phyloP scores from a whole-genome alignment of 2,329 filamentous ascomycete genomes.

The Emmonsia crescens region DNA sequence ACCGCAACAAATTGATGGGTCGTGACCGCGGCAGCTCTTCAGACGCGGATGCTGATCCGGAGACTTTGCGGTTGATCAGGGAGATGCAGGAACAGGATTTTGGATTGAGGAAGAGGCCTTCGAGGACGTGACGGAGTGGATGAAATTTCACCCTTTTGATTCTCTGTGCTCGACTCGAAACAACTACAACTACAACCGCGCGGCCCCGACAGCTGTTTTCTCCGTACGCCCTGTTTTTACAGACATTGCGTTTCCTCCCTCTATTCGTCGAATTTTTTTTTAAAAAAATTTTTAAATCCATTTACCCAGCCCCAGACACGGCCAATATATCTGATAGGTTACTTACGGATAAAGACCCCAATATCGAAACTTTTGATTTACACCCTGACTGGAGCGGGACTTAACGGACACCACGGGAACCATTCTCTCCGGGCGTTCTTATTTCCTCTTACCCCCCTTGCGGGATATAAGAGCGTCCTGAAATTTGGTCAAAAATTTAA shows the following conservation, averaged over 20 bases:
- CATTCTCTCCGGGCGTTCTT: neutral
- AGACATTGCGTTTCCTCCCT: neutral
- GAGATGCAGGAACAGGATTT: constrained; percentile 38
- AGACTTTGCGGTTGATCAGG: constrained; percentile 35
- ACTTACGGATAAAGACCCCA: neutral
- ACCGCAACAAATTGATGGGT: constrained; percentile 17
- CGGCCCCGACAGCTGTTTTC: too few species aligned
- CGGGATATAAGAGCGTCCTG: neutral
- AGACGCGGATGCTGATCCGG: constrained; percentile 29
- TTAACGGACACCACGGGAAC: neutral
- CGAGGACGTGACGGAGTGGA: constrained; percentile 7
- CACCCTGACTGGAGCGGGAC: neutral
- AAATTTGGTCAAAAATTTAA: neutral
- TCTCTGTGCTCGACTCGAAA: neutral
- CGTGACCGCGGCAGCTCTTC: constrained; percentile 15
- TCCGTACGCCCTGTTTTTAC: neutral
- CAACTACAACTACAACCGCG: too few species aligned
- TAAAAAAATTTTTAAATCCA: neutral
- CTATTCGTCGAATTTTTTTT: too few species aligned
- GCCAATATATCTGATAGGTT: neutral
- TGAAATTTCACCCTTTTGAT: neutral
- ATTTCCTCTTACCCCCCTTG: neutral
- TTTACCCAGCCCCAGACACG: neutral
- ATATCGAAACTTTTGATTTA: neutral
- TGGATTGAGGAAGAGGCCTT: constrained; percentile 29